A percentile compares a stretch with the other conserved stretches of the same genome.
Evolutionary conservation across 441 rosid species (phyloP).

Genomic region (Sinapis alba): DNA sequence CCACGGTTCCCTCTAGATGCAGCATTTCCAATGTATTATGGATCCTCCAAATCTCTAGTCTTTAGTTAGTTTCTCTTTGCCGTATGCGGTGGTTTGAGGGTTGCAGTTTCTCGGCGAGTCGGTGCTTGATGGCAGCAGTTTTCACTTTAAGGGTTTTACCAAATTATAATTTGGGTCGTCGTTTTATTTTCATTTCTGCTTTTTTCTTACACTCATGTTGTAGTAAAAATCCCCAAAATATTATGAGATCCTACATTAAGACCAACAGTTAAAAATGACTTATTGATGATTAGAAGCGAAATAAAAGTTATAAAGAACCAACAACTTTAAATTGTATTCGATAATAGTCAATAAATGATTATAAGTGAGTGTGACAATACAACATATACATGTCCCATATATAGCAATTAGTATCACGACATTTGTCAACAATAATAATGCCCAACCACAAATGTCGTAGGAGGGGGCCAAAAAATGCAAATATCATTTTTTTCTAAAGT

Average conservation of each 20-base stretch:
- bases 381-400: slow-evolving; percentile 33
- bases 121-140: too few species aligned
- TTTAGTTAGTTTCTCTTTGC: too few species aligned
- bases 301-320: background rate
- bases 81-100: too few species aligned
- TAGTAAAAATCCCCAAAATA: too few species aligned
- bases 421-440: slow-evolving; percentile 37
- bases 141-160: too few species aligned
- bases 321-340: background rate
- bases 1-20: too few species aligned
- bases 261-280: background rate
- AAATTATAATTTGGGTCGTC: too few species aligned
- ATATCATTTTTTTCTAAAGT: slow-evolving; percentile 6
- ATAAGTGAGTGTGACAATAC: slow-evolving; percentile 32
- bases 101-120: too few species aligned
- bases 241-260: background rate
- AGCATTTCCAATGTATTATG: too few species aligned
- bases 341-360: slow-evolving; percentile 19
- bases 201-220: too few species aligned
- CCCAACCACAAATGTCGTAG: slow-evolving; percentile 38
- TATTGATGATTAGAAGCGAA: slow-evolving; percentile 9
- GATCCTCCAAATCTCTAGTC: too few species aligned
- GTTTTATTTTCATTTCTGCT: too few species aligned
- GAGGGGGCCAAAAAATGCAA: slow-evolving; percentile 26
- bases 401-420: slow-evolving; percentile 33